These are phyloP conservation scores for Cryptosporidium meleagridis DNA, from an alignment of 169 alveolate genomes.

Conservation along the genomic window DNA sequence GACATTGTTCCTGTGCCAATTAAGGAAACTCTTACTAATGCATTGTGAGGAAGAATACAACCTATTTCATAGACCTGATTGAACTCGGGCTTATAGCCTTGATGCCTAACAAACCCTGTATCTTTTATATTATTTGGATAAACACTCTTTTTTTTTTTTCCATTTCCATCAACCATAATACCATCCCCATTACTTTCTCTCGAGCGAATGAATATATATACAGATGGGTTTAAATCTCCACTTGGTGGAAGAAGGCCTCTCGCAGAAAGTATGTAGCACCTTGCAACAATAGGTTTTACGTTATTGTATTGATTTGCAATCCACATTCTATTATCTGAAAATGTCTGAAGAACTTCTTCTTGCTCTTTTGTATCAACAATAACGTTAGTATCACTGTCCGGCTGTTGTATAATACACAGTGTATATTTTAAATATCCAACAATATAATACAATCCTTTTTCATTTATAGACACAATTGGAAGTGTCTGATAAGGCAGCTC, in stretches of 20 bases:
- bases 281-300: constrained; percentile 80
- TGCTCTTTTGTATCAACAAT: constrained; percentile 38
- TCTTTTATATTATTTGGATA: constrained; percentile 83
- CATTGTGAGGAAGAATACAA: constrained; percentile 89
- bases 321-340: constrained; percentile 68
- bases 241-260: constrained; percentile 88
- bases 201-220: constrained; percentile 82
- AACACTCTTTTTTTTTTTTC: constrained; percentile 51
- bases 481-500: constrained; percentile 88
- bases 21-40: constrained; percentile 86
- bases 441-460: constrained; percentile 88
- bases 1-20: constrained; percentile 86
- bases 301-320: constrained; percentile 67
- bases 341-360: constrained; percentile 53
- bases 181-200: constrained; percentile 83
- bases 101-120: constrained; percentile 83
- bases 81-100: constrained; percentile 89
- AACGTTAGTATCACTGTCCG: constrained; percentile 19
- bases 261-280: constrained; percentile 89
- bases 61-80: constrained; percentile 87
- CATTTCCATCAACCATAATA: constrained; percentile 79
- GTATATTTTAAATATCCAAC: constrained; percentile 88
- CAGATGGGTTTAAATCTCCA: constrained; percentile 84
- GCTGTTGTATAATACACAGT: constrained; percentile 80
- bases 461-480: constrained; percentile 87